A percentile compares a stretch with the other conserved stretches of the same genome.
These are phyloP conservation scores for Scedosporium minutisporum DNA, from an alignment of 2,329 filamentous ascomycete species.

Conservation along the genomic window DNA sequence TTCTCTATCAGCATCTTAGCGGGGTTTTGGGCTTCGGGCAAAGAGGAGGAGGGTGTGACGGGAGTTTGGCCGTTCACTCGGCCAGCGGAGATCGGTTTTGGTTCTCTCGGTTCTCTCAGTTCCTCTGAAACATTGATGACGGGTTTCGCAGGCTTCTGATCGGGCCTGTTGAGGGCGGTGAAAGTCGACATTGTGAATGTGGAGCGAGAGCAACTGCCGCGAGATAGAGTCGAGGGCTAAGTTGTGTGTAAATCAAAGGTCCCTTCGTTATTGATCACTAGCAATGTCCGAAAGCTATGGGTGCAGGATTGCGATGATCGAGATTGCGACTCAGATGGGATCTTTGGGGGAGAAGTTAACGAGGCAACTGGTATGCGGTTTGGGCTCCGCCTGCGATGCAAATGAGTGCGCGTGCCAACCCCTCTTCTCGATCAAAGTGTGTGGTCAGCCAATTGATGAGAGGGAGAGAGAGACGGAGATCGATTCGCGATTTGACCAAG, in stretches of 20 bases:
- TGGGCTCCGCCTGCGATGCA: neutral
- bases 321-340: neutral
- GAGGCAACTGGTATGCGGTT: neutral
- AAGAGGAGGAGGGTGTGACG: conserved; percentile 4
- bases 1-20: conserved; percentile 22
- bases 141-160: conserved; percentile 31
- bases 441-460: neutral
- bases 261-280: neutral
- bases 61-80: conserved; percentile 1
- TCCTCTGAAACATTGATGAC: conserved; percentile 12
- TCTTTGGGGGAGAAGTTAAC: neutral
- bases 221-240: neutral
- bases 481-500: neutral
- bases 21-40: conserved; percentile 15
- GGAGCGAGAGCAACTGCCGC: neutral
- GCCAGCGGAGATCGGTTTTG: conserved; percentile 1
- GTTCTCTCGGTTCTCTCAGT: too few species aligned
- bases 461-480: neutral
- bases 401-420: neutral
- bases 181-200: conserved; percentile 35
- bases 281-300: neutral
- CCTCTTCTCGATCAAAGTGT: neutral
- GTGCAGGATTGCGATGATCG: neutral
- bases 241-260: too few species aligned
- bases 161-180: conserved; percentile 41